These are phyloP conservation scores for Crepidotus variabilis DNA, from an alignment of 768 basidiomycete species.

Conservation along the genomic window DNA sequence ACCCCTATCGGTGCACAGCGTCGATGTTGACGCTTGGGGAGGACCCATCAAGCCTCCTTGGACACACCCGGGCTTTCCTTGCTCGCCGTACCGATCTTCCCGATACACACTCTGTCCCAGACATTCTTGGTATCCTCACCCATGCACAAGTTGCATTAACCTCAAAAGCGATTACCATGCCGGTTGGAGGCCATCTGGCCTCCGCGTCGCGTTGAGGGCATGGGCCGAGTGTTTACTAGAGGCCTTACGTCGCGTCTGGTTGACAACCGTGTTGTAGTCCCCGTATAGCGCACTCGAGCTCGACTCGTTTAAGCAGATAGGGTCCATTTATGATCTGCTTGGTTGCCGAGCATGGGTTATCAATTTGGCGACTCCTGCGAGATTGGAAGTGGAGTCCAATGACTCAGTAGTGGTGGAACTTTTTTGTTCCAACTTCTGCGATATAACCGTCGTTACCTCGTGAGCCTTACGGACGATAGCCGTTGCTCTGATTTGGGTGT, in stretches of 20 bases:
- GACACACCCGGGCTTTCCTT: neutral
- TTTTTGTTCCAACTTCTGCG: no score
- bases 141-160: neutral
- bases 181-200: neutral
- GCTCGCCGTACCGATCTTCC: neutral
- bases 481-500: neutral
- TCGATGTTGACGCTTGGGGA: neutral
- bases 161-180: neutral
- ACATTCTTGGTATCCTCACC: neutral
- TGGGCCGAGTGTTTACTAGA: neutral
- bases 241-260: neutral
- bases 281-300: neutral
- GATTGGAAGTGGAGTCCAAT: neutral
- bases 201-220: neutral
- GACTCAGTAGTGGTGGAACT: neutral
- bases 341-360: neutral
- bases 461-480: neutral
- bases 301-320: no score
- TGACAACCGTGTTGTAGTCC: neutral
- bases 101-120: neutral
- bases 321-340: no score
- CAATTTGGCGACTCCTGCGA: neutral
- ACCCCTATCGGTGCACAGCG: neutral
- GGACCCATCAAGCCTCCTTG: neutral
- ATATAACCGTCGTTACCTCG: no score